Base-by-base conservation (phyloP, 2,329 filamentous ascomycete genomes). In the Aspergillus sp. region DNA sequence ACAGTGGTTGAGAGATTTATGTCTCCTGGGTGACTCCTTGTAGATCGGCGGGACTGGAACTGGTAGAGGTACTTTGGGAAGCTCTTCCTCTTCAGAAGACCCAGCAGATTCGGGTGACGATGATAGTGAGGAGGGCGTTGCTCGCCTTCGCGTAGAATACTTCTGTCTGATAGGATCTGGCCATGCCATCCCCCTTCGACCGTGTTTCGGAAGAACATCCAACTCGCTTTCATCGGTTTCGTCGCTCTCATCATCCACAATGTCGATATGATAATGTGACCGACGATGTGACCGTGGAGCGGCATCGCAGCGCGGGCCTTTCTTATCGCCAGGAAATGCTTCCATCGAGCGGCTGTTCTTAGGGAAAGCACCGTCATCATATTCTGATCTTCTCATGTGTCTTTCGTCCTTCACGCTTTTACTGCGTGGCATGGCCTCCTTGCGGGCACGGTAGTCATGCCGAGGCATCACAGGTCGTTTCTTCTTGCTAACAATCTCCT, bases 21-120 rank as follows among this genome's bases (percentile, higher is more conserved):
- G 38, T 42, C 38, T 55, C 50, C 32, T 51, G 18, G 32, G 36
- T 6, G 55, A 44, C 15, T 53, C 48, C 45, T 49, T 55, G 44
- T 30, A 48, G 20, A 54, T 24, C 22, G 53, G 44, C 5, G 55
- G 52, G 5, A 50, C 34, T 2, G 48, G 51, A 9, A 53, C 45
- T n/a, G 58, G 58, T n/a, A 57, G 47, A 15, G 59, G 77, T 74
- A 72, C 76, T n/a, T 60, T 74, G 18, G 82, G 53, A 22, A 56
- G 45, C 38, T 53, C 56, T 17, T 53, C 56, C 13, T 78, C 8
- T 78, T 53, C 55, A 76, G 3, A 48, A 26, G 30, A 43, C 12
- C 18, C 38, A 18, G 38, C 53, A 26, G 44, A 39, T 32, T 45
- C 44, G 11, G 55, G 48, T 11, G 51, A 57, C 4, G 50, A 57